These are phyloP conservation scores for Trypanosoma boissoni DNA, from an alignment of 208 protist species.

Conservation along the genomic window DNA sequence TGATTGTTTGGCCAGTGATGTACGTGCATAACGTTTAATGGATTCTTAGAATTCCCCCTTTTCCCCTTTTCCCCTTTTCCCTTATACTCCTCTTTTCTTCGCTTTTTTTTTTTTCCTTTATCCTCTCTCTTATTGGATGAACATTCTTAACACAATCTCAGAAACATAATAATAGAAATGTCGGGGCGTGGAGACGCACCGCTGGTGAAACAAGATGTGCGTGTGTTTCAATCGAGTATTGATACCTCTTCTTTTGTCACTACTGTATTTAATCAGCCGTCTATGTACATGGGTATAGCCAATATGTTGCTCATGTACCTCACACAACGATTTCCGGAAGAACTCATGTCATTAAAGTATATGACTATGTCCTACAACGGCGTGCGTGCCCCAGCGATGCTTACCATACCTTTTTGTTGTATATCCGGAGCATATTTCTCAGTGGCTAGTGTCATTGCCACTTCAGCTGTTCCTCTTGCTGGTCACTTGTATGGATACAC, in stretches of 20 bases:
- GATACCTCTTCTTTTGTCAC: slow-evolving; percentile 66
- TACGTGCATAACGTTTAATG: too few relatives aligned
- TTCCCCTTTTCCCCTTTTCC: too few relatives aligned
- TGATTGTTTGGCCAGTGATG: too few relatives aligned
- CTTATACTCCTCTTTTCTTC: background rate
- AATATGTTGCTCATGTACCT: slow-evolving; percentile 77
- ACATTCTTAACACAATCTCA: background rate
- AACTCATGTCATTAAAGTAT: slow-evolving; percentile 71
- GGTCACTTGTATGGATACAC: slow-evolving; percentile 73
- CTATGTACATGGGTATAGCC: slow-evolving; percentile 74
- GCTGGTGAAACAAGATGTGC: slow-evolving; percentile 51
- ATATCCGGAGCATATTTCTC: slow-evolving; percentile 70
- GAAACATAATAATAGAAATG: slow-evolving; percentile 4
- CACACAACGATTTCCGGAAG: slow-evolving; percentile 77
- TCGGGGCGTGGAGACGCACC: background rate
- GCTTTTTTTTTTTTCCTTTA: slow-evolving; percentile 10
- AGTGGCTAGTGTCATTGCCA: slow-evolving; percentile 64
- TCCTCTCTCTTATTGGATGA: background rate
- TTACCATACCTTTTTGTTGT: slow-evolving; percentile 76
- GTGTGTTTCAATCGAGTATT: slow-evolving; percentile 76
- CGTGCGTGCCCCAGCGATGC: slow-evolving; percentile 60
- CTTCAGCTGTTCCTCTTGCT: slow-evolving; percentile 42
- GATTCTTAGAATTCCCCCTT: too few relatives aligned
- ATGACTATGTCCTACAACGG: slow-evolving; percentile 82
- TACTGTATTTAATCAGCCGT: slow-evolving; percentile 74